Conservation (phyloP, 2,329 filamentous ascomycete species). For the Ceratocystis cubensis region DNA sequence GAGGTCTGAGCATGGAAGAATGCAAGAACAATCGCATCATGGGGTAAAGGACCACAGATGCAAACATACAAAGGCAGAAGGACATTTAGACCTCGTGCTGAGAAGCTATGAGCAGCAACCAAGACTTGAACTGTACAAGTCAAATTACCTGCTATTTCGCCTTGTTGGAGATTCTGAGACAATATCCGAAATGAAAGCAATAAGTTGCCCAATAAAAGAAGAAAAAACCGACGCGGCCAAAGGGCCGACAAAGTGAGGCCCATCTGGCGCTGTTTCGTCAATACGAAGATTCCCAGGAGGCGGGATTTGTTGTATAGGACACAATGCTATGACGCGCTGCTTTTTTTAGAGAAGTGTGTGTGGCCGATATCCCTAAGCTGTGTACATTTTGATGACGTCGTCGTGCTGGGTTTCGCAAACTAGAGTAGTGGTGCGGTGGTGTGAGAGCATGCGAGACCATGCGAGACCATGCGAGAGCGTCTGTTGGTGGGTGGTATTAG, state of each 20-base stretch:
- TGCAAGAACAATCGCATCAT: background rate
- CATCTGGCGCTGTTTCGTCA: background rate
- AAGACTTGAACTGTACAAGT: background rate
- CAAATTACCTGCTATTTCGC: background rate
- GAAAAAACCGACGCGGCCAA: background rate
- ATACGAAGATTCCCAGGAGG: background rate
- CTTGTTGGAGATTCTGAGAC: constrained; percentile 2
- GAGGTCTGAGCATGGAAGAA: background rate
- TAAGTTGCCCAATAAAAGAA: background rate
- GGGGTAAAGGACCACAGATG: background rate
- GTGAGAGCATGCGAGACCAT: too few relatives aligned
- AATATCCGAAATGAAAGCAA: background rate
- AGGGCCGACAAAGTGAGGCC: background rate
- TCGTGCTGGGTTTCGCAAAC: too few relatives aligned
- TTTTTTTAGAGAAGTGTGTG: background rate
- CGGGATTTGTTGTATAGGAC: background rate
- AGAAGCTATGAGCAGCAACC: background rate
- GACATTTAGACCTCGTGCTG: background rate
- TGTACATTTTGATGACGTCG: background rate
- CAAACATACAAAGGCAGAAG: background rate
- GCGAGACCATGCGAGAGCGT: too few relatives aligned
- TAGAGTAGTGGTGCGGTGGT: too few relatives aligned
- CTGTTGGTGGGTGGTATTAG: background rate
- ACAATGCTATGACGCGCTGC: background rate
- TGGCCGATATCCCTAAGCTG: background rate